Evolutionary conservation across 257 asterid species (phyloP), one percentile per base, ranked within the genome.

Genomic region (Paraleonurus japonicus): DNA sequence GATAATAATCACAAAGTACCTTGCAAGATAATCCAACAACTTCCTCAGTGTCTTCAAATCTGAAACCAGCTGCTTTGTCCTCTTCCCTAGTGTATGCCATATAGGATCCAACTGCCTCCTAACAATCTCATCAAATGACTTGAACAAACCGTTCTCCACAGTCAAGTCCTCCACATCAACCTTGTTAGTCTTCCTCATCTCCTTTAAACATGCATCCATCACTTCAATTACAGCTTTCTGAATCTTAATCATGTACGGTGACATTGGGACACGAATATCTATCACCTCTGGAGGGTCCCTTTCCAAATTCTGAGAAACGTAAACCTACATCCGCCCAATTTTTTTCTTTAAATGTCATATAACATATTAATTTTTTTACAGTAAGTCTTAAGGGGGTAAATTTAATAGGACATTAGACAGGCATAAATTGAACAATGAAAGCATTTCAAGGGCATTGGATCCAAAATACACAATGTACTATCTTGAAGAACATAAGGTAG

Each of bases 11-110:
- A 17, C 43, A 51, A 3, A 55, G 60, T 87, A 94, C 98, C 99
- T 94, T 51, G 88, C 88, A 11, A 94, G 96, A 80, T 94, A 94
- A 82, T 94, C 99, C 85, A 94, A 82, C 84, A 94, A 77, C 85
- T 94, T 94, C 71, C 99, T 81, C 77, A 94, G 54, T 48, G 99
- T 89, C 95, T 85, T 94, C 86, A 94, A 84, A 83, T 94, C 99
- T 13, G 96, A 91, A 81, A 94, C 99, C 68, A 94, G 92, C 78
- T 94, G 99, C 79, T 89, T 94, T 0, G 99, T 94, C 71, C 89
- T 86, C 90, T 88, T 89, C 82, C 98, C 98, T 63, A 94, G 64
- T 48, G 96, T 94, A 78, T 94, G 99, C 99, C 99, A 94, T 78
- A 91, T 94, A 60, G 99, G 99, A 79, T 94, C 98, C 83, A 94